phyloP scores from a whole-genome alignment of 257 asterid genomes.

The Forsythia suspensa region DNA sequence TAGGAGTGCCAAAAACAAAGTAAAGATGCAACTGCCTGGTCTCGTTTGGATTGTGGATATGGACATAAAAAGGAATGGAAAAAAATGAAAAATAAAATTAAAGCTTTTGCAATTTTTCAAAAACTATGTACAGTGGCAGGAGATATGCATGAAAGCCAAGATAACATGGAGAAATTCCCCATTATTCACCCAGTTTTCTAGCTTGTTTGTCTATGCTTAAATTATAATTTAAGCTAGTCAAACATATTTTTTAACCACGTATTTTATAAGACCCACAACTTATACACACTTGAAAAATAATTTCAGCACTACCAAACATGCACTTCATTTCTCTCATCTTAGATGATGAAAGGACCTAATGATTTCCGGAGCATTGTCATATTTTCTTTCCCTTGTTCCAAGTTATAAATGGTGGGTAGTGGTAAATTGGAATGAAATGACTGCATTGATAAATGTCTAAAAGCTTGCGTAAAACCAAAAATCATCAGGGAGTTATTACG shows the following conservation, averaged over 20 bases:
- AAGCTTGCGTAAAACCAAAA: not conserved
- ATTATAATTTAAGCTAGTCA: no score
- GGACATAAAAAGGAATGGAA: not conserved
- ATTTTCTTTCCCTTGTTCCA: not conserved
- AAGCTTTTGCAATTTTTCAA: not conserved
- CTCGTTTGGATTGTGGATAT: not conserved
- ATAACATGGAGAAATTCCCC: not conserved
- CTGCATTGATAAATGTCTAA: not conserved
- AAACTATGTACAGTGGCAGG: not conserved
- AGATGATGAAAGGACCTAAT: not conserved
- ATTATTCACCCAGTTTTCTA: not conserved
- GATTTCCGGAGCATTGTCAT: not conserved
- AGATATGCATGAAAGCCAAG: not conserved
- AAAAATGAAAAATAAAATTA: no score
- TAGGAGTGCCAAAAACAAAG: not conserved
- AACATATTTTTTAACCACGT: no score
- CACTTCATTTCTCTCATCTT: not conserved
- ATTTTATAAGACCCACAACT: no score
- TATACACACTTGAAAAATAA: no score
- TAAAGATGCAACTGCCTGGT: not conserved
- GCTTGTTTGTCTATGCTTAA: no score
- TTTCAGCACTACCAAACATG: no score
- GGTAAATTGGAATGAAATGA: not conserved
- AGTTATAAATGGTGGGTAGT: not conserved
- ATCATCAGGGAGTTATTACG: slow-evolving; percentile 24